Conservation (phyloP, 192 early-diverging fungal genomes). For the Chytriomyces sp. region DNA sequence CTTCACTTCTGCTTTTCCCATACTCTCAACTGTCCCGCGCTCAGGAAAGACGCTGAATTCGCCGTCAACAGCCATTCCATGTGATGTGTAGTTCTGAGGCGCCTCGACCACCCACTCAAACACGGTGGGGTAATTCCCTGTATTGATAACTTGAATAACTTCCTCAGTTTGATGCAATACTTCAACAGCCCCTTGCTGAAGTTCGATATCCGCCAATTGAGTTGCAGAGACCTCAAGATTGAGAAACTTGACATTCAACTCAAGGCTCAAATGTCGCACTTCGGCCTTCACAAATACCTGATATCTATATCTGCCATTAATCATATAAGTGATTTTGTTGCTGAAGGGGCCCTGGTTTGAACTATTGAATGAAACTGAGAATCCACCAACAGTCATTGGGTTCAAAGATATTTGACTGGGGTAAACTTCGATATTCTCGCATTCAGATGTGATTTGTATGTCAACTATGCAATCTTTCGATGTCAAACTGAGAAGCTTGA, state of each 20-base stretch:
- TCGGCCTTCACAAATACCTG: conserved; percentile 39
- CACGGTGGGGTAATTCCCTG: conserved; percentile 35
- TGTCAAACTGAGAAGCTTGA: conserved; percentile 49
- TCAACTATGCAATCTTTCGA: conserved; percentile 38
- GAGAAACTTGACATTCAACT: conserved; percentile 4
- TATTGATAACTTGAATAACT: conserved; percentile 22
- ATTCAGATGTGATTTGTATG: conserved; percentile 30
- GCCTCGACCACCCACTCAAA: conserved; percentile 38
- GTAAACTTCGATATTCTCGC: conserved; percentile 14
- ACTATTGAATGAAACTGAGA: conserved; percentile 35
- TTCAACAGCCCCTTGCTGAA: neutral
- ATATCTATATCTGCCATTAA: conserved; percentile 57
- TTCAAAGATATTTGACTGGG: conserved; percentile 33
- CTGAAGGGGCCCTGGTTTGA: conserved; percentile 27
- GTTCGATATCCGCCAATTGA: neutral
- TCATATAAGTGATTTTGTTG: conserved; percentile 43
- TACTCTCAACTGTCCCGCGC: conserved; percentile 25
- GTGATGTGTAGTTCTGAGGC: conserved; percentile 8
- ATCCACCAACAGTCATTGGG: conserved; percentile 40
- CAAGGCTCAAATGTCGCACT: conserved; percentile 37
- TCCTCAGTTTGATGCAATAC: conserved; percentile 16
- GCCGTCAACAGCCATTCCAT: conserved; percentile 37
- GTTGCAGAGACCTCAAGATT: conserved; percentile 23
- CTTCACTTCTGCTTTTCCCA: conserved; percentile 9
- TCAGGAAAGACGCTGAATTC: conserved; percentile 34